Evolutionary conservation across 169 alveolate species (phyloP).

Genomic region (Prorocentrum cordatum): DNA sequence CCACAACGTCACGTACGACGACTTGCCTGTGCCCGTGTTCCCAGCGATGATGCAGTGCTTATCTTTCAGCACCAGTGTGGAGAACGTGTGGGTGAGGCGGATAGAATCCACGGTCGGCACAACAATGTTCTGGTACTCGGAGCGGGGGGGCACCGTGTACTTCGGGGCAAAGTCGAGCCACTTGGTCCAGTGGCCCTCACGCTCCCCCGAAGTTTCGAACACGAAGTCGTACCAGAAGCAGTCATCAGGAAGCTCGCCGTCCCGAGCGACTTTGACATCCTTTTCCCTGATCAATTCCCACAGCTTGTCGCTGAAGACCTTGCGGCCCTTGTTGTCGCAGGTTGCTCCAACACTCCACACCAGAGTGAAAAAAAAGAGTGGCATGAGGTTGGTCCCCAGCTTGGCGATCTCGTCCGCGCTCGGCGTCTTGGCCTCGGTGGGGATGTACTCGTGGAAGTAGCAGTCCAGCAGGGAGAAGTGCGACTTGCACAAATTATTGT

Average conservation of each 20-base stretch:
- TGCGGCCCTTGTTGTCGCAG: constrained; percentile 63
- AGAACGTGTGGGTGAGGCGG: constrained; percentile 79
- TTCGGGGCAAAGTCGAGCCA: constrained; percentile 44
- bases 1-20: constrained; percentile 78
- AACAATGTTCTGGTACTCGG: constrained; percentile 83
- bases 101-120: constrained; percentile 89
- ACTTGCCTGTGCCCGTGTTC: constrained; percentile 91
- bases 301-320: constrained; percentile 17
- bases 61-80: constrained; percentile 78
- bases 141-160: constrained; percentile 44
- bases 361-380: constrained; percentile 41
- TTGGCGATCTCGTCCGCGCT: constrained; percentile 41
- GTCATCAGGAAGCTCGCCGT: neutral
- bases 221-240: constrained; percentile 20
- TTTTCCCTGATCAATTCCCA: constrained; percentile 27
- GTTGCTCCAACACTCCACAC: constrained; percentile 65
- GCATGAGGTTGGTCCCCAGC: constrained; percentile 31
- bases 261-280: neutral
- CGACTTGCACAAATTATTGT: constrained; percentile 55
- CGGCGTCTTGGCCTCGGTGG: constrained; percentile 56
- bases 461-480: constrained; percentile 59
- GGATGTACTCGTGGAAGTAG: constrained; percentile 33
- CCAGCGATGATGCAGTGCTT: constrained; percentile 87
- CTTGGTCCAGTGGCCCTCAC: constrained; percentile 63
- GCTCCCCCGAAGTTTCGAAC: constrained; percentile 32